These are phyloP conservation scores for Sarcodon aspratus DNA, from an alignment of 768 basidiomycete genomes.

Conservation along the genomic window DNA sequence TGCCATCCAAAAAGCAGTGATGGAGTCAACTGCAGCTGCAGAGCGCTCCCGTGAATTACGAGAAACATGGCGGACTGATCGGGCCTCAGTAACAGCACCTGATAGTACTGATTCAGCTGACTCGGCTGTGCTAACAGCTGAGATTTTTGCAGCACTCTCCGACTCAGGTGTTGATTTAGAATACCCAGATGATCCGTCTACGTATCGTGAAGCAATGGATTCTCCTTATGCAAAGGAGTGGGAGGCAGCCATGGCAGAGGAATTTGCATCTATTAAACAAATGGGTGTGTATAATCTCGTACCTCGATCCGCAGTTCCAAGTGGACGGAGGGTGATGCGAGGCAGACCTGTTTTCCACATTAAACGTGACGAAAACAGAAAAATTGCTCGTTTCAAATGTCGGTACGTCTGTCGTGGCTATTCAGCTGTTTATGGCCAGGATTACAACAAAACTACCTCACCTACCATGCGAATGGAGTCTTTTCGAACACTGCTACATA, in stretches of 20 bases:
- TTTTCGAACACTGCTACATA: constrained; percentile 16
- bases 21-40: background rate
- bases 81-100: constrained; percentile 4
- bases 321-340: constrained; percentile 15
- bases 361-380: constrained; percentile 19
- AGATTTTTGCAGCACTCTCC: constrained; percentile 7
- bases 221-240: background rate
- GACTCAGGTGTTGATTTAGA: constrained; percentile 6
- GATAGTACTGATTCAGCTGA: constrained; percentile 1
- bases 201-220: constrained; percentile 10
- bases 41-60: background rate
- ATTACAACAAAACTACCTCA: constrained; percentile 19
- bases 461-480: constrained; percentile 9
- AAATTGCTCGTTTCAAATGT: constrained; percentile 21
- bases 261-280: constrained; percentile 1
- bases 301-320: constrained; percentile 10
- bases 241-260: constrained; percentile 1
- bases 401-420: constrained; percentile 26
- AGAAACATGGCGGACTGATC: background rate
- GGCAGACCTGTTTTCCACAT: constrained; percentile 20
- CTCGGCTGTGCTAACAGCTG: background rate
- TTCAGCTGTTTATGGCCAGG: constrained; percentile 21
- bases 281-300: constrained; percentile 11
- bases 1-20: background rate
- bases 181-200: constrained; percentile 10